Conservation (phyloP, 768 basidiomycete species). For the Podaxis sp. region DNA sequence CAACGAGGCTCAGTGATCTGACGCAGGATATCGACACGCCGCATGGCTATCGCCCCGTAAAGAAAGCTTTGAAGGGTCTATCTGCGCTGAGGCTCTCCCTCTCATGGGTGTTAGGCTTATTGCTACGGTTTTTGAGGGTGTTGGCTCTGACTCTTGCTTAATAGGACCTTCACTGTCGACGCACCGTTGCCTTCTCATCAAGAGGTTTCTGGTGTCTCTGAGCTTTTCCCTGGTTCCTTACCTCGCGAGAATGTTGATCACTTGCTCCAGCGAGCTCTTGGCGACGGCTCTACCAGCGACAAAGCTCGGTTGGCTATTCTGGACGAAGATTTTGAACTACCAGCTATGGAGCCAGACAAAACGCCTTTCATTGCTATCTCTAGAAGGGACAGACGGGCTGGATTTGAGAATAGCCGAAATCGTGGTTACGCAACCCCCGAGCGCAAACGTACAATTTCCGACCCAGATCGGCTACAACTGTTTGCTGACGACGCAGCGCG, state of each 20-base stretch:
- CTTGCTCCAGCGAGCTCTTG: not conserved
- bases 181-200: slow-evolving; percentile 11
- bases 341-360: not conserved
- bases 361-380: slow-evolving; percentile 4
- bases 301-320: not conserved
- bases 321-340: slow-evolving; percentile 4
- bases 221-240: not conserved
- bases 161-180: slow-evolving; percentile 12
- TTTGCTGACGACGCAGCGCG: too few species aligned
- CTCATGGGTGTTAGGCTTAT: slow-evolving; percentile 61
- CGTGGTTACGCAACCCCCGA: not conserved
- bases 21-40: not conserved
- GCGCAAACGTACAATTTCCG: not conserved
- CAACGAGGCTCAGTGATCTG: slow-evolving; percentile 18
- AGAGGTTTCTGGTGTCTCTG: slow-evolving; percentile 8
- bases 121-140: not conserved
- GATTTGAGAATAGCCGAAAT: not conserved
- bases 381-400: not conserved
- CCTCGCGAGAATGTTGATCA: not conserved
- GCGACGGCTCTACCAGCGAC: not conserved
- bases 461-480: not conserved
- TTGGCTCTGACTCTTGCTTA: not conserved
- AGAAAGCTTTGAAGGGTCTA: slow-evolving; percentile 53
- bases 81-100: slow-evolving; percentile 58
- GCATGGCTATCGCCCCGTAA: slow-evolving; percentile 36